Evolutionary conservation across 768 basidiomycete genomes (phyloP).

Genomic region (Leccinum olivaceopallidum): DNA sequence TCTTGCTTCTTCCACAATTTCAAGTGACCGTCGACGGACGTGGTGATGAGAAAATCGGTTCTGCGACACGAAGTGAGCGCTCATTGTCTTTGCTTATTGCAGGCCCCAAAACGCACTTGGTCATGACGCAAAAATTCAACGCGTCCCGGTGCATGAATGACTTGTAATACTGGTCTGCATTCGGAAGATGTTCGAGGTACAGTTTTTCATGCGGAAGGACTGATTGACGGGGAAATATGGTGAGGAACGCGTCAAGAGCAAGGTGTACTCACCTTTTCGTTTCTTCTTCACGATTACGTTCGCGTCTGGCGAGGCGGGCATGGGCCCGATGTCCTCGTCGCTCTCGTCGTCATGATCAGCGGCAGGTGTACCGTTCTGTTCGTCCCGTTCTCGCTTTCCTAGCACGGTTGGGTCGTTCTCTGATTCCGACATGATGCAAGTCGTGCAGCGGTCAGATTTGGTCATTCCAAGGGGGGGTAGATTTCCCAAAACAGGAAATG

Average conservation of each 20-base stretch:
- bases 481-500: too few relatives aligned
- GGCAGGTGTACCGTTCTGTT: conserved; percentile 11
- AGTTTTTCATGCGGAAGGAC: conserved; percentile 92
- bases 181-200: conserved; percentile 90
- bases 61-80: conserved; percentile 41
- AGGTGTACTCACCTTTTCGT: conserved; percentile 64
- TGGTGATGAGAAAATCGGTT: conserved; percentile 92
- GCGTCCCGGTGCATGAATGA: conserved; percentile 98
- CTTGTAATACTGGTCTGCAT: conserved; percentile 92
- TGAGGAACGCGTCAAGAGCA: neutral
- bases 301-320: conserved; percentile 63
- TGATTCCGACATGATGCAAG: conserved; percentile 40
- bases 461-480: too few relatives aligned
- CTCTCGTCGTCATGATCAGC: conserved; percentile 46
- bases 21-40: conserved; percentile 91
- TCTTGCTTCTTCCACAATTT: conserved; percentile 99
- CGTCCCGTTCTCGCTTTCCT: conserved; percentile 61
- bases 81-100: neutral
- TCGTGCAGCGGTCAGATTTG: too few relatives aligned
- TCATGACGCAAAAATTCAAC: conserved; percentile 86
- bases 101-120: conserved; percentile 56
- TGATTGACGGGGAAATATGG: conserved; percentile 36
- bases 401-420: conserved; percentile 56
- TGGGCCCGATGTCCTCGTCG: conserved; percentile 83
- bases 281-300: conserved; percentile 63